Evolutionary conservation across 2,329 filamentous ascomycete species (phyloP), one percentile per base, ranked within the genome.

Genomic region (Ophidiomyces ophidiicola): DNA sequence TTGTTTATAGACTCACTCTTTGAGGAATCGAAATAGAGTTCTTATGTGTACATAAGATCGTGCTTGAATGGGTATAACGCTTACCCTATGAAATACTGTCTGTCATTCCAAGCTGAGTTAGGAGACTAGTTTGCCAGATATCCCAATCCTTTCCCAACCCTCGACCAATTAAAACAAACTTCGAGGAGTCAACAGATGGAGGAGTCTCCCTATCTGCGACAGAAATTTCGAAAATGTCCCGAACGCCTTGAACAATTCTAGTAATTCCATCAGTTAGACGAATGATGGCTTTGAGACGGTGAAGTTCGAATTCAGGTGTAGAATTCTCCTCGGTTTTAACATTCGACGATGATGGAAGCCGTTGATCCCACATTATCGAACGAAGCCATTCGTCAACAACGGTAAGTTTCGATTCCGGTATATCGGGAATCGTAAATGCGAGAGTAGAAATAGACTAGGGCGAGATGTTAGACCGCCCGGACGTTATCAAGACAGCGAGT

Each of bases 221-320:
- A 17, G 84, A 74, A 17, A 96, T 81, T 53, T 98, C 90, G 58
- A 96, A 98, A 11, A 96, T 73, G 51, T 94, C 88, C 38, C 88
- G 69, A 1, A 98, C 90, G 1, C 87, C 90, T 58, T 98, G 90
- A 5, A 96, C 69, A 46, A 96, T 75, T 55, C 84, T 64, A 0
- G 67, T 64, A 1, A 83, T 84, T 25, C 62, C 55, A 39, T 78
- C 68, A 0, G 63, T 53, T 12, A 88, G 66, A 0, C 73, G 66
- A 5, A 96, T 59, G 2, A 84, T 75, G 0, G 86, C 88, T 57
- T 98, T 98, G 24, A 85, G 66, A 8, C 90, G 75, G 55, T 98
- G 88, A 15, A 96, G 78, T 52, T 94, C 86, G 47, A 92, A 83
- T 3, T 57, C 30, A 39, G 58, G 43, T 29, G 50, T 48, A 19